A percentile compares a stretch with the other conserved stretches of the same genome.
Conservation (phyloP, 306 rosid genomes). For the Potentilla sterilis region DNA sequence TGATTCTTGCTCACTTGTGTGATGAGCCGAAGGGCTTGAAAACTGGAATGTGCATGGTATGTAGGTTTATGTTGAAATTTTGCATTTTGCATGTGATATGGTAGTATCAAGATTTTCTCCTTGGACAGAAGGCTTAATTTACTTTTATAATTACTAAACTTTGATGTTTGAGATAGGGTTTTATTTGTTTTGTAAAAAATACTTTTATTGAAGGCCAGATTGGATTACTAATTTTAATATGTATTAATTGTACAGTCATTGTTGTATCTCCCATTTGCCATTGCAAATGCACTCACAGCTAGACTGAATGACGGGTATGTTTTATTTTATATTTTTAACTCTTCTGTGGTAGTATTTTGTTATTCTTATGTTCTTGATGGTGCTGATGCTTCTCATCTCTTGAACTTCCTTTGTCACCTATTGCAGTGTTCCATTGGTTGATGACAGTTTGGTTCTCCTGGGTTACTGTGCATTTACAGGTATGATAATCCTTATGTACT, state of each 20-base stretch:
- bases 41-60: slow-evolving; percentile 99
- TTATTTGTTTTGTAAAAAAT: background rate
- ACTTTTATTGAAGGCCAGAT: background rate
- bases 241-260: slow-evolving; percentile 54
- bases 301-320: slow-evolving; percentile 82
- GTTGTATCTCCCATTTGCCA: slow-evolving; percentile 74
- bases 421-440: slow-evolving; percentile 69
- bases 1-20: slow-evolving; percentile 92
- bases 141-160: background rate
- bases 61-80: slow-evolving; percentile 8
- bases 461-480: slow-evolving; percentile 74
- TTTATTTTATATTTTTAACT: slow-evolving; percentile 21
- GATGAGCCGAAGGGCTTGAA: slow-evolving; percentile 98
- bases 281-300: slow-evolving; percentile 82
- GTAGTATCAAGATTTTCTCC: background rate
- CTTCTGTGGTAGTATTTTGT: background rate
- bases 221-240: slow-evolving; percentile 1
- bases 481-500: slow-evolving; percentile 16
- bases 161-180: background rate
- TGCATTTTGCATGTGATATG: background rate
- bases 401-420: slow-evolving; percentile 20
- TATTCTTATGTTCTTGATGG: slow-evolving; percentile 15
- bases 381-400: slow-evolving; percentile 36
- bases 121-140: background rate
- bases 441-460: slow-evolving; percentile 78